A percentile compares a stretch with the other conserved stretches of the same genome.
phyloP scores from a whole-genome alignment of 345 rosid genomes.

The Camelina sativa region DNA sequence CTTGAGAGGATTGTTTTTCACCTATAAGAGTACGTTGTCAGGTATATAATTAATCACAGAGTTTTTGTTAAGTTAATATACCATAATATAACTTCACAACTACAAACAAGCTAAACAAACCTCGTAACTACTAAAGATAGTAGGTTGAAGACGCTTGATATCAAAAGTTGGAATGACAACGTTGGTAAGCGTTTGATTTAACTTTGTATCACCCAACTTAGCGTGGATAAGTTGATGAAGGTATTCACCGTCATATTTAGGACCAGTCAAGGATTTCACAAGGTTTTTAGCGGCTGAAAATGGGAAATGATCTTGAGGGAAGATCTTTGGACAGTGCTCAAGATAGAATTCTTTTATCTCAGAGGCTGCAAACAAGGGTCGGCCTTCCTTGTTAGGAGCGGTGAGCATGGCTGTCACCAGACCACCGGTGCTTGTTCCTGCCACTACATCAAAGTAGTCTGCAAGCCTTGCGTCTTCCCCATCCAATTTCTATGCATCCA shows the following conservation, averaged over 20 bases:
- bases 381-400: conserved; percentile 56
- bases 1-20: conserved; percentile 39
- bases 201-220: conserved; percentile 51
- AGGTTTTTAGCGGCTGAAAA: conserved; percentile 45
- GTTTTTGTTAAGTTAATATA: background rate
- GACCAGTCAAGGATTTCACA: conserved; percentile 58
- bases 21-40: conserved; percentile 34
- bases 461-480: conserved; percentile 67
- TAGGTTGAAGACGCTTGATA: conserved; percentile 68
- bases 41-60: background rate
- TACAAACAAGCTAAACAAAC: conserved; percentile 31
- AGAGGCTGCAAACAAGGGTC: conserved; percentile 68
- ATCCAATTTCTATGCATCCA: conserved; percentile 59
- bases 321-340: conserved; percentile 58
- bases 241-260: conserved; percentile 65
- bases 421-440: conserved; percentile 76
- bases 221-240: conserved; percentile 51
- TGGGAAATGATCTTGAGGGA: conserved; percentile 50
- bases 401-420: conserved; percentile 70
- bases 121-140: conserved; percentile 64
- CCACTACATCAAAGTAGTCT: conserved; percentile 67
- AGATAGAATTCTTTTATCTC: conserved; percentile 65
- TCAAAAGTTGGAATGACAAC: conserved; percentile 82
- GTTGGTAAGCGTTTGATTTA: conserved; percentile 69
- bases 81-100: too few species aligned